These are phyloP conservation scores for Podospora pseudopauciseta DNA, from an alignment of 495 filamentous ascomycete genomes.

Conservation along the genomic window DNA sequence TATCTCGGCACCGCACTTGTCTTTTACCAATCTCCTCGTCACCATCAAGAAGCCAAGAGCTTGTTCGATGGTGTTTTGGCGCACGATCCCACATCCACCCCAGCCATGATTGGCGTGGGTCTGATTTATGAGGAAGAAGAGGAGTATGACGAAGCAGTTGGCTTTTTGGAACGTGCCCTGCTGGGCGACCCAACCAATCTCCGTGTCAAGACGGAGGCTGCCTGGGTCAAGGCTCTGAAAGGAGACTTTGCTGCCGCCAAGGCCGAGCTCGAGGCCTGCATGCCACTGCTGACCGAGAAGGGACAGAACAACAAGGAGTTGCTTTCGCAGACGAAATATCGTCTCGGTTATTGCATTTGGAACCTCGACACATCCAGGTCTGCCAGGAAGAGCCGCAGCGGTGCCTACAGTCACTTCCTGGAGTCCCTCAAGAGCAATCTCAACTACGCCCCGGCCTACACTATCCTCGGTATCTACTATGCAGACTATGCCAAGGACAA, in stretches of 20 bases:
- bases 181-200: constrained; percentile 66
- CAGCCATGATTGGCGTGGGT: constrained; percentile 83
- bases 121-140: constrained; percentile 90
- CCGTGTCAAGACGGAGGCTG: constrained; percentile 73
- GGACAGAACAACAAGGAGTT: constrained; percentile 59
- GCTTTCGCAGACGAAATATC: constrained; percentile 77
- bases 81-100: constrained; percentile 65
- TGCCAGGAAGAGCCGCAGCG: constrained; percentile 68
- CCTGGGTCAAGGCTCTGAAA: constrained; percentile 84
- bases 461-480: constrained; percentile 91
- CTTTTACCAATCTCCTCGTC: constrained; percentile 79
- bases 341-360: constrained; percentile 88
- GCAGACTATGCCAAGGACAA: constrained; percentile 85
- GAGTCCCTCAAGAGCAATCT: constrained; percentile 80
- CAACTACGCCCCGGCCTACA: constrained; percentile 90
- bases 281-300: constrained; percentile 54
- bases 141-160: constrained; percentile 72
- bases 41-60: constrained; percentile 79
- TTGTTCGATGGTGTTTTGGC: constrained; percentile 77
- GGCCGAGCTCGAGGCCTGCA: constrained; percentile 63
- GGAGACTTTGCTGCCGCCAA: constrained; percentile 65
- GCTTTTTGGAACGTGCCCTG: constrained; percentile 72
- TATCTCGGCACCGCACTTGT: constrained; percentile 79
- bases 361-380: constrained; percentile 65
- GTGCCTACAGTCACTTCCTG: constrained; percentile 77